Percentiles rank a stretch among this genome's conserved stretches.
Evolutionary conservation across 2,329 filamentous ascomycete genomes (phyloP).

Genomic region (Fonsecaea pugnacius): DNA sequence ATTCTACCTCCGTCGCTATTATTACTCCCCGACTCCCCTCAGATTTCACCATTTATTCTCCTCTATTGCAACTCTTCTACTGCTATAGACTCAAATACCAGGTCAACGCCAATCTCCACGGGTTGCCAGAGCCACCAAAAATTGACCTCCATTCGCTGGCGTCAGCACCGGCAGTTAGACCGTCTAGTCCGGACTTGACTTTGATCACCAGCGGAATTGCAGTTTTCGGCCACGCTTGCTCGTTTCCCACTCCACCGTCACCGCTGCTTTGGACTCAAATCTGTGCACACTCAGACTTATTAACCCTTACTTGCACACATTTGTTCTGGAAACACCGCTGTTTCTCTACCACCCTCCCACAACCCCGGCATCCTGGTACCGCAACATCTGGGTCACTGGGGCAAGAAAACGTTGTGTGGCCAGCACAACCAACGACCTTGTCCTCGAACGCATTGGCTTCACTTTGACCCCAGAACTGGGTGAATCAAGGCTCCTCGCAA

Average conservation of each 20-base stretch:
- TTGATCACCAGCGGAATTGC: conserved; percentile 6
- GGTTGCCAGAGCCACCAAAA: not conserved
- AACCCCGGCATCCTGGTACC: not conserved
- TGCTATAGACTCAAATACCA: not conserved
- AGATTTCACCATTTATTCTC: not conserved
- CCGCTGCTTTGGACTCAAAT: conserved; percentile 1
- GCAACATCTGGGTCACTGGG: conserved; percentile 2
- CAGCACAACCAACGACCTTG: not conserved
- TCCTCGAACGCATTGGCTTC: conserved; percentile 8
- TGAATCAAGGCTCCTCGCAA: conserved; percentile 3
- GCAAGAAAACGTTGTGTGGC: not conserved
- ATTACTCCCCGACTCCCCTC: not conserved
- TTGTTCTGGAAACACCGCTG: not conserved
- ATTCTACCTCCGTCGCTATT: not conserved
- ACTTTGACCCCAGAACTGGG: not conserved
- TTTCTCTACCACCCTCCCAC: not conserved
- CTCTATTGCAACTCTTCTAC: not conserved
- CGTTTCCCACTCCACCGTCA: conserved; percentile 3
- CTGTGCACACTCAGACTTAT: not conserved
- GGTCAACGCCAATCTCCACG: not conserved
- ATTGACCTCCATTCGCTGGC: conserved; percentile 1
- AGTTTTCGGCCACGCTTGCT: conserved; percentile 1
- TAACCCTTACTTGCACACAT: not conserved
- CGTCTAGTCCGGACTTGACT: conserved; percentile 3
- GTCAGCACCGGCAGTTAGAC: not conserved